Evolutionary conservation across 768 basidiomycete species (phyloP), one percentile per base, ranked within the genome.

Genomic region (Boletales sp.): DNA sequence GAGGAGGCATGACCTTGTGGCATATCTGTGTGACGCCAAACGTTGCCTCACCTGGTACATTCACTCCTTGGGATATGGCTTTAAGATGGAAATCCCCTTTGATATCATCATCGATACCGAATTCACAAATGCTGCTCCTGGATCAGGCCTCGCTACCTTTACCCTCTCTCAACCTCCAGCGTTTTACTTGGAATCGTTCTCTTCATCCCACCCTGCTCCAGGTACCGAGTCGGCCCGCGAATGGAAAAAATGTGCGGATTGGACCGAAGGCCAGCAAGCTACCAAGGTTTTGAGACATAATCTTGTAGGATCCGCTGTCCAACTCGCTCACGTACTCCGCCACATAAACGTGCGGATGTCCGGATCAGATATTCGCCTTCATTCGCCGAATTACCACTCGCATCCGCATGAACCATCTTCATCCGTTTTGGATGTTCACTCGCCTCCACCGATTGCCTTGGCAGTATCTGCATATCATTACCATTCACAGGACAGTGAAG

Each of bases 71-170:
- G 87, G 86, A 18, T 78, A 77, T 54, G 80, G 86, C 17, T 91
- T 90, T 76, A 91, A 91, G 67, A 92, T 92, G 86, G 86, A 88
- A 53, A 75, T 91, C 15, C 80, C 87, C 5, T 89, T 86, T 67
- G 74, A 80, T 49, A 75, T 67, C 51, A 83, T 91, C 53, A 56
- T 74, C 17, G 73, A 82, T 30, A 76, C 81, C 5, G 75, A 79
- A 45, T 83, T 87, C 65, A 69, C 74, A 21, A 74, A 80, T 48
- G 66, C 74, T 30, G 69, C 77, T 15, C 78, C 81, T 12, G 81
- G 79, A 30, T 72, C 77, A 8, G 86, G 77, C 31, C 70, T 79
- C 8, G 84, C 82, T 8, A 74, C 82, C 1, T 82, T 91, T 62
- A 59, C 74, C n/a, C 77, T 91, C 32, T 80, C 84, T 19, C 75